Conservation (phyloP, 1,139 yeast genomes). For the Keqinozyma sinolaborantium region DNA sequence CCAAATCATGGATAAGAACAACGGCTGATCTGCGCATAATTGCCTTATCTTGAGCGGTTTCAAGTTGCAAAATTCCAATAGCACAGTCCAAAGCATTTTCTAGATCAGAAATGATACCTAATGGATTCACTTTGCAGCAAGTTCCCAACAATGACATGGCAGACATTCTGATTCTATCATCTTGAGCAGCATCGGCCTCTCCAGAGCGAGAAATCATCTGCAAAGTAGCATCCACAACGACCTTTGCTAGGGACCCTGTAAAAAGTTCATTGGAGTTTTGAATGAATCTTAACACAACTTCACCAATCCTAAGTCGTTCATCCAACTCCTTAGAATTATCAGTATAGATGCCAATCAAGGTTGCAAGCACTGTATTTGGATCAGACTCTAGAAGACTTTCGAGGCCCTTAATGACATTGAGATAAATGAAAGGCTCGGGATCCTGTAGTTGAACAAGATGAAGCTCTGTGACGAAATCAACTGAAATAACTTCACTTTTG, state of each 20-base stretch:
- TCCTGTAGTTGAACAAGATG: conserved; percentile 68
- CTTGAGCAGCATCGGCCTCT: conserved; percentile 30
- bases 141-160: conserved; percentile 78
- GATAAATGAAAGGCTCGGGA: conserved; percentile 80
- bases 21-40: conserved; percentile 75
- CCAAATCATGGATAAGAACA: conserved; percentile 62
- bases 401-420: conserved; percentile 80
- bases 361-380: conserved; percentile 33
- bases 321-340: conserved; percentile 45
- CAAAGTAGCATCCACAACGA: conserved; percentile 31
- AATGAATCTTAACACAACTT: conserved; percentile 64
- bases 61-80: conserved; percentile 68
- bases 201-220: conserved; percentile 30
- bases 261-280: conserved; percentile 47
- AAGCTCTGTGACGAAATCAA: conserved; percentile 55
- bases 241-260: conserved; percentile 30
- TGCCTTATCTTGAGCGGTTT: conserved; percentile 38
- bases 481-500: conserved; percentile 47
- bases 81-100: conserved; percentile 69
- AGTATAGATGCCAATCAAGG: conserved; percentile 40
- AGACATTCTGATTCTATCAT: conserved; percentile 73
- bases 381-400: conserved; percentile 52
- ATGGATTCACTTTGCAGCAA: conserved; percentile 57
- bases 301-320: conserved; percentile 73
- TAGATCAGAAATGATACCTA: conserved; percentile 46